A percentile compares a stretch with the other conserved stretches of the same genome.
phyloP scores from a whole-genome alignment of 805 yeast species.

The Candida corydali region DNA sequence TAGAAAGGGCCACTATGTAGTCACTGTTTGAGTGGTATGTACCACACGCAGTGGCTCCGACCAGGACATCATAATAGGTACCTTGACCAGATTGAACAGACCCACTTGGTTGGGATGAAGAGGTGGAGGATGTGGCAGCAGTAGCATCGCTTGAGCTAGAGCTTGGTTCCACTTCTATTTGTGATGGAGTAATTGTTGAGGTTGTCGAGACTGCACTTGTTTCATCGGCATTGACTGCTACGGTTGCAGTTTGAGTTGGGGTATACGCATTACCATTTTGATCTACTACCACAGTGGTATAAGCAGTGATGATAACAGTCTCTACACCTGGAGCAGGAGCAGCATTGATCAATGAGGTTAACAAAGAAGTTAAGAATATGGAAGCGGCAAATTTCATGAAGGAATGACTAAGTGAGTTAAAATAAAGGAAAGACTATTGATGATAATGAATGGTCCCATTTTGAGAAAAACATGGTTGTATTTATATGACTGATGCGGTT shows the following conservation, averaged over 20 bases:
- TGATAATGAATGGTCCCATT: neutral
- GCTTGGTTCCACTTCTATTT: constrained; percentile 6
- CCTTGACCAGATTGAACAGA: constrained; percentile 37
- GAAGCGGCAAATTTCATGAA: neutral
- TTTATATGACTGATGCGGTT: too few relatives aligned
- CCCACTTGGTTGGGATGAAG: constrained; percentile 14
- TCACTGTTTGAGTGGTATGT: constrained; percentile 41
- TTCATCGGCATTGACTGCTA: constrained; percentile 8
- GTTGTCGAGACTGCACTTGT: neutral
- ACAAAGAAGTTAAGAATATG: constrained; percentile 12
- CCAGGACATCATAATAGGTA: constrained; percentile 43
- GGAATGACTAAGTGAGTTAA: constrained; percentile 5
- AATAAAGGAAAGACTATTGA: neutral
- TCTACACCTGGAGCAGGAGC: constrained; percentile 23
- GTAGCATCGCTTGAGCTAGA: too few relatives aligned
- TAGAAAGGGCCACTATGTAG: constrained; percentile 50
- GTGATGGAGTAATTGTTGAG: neutral
- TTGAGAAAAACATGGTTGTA: too few relatives aligned
- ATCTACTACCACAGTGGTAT: constrained; percentile 17
- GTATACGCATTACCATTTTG: constrained; percentile 10
- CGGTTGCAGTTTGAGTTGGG: constrained; percentile 7
- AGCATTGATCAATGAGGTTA: constrained; percentile 16
- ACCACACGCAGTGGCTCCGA: constrained; percentile 52
- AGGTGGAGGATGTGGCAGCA: constrained; percentile 11
- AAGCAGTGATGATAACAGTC: constrained; percentile 20